phyloP scores from a whole-genome alignment of 2,329 filamentous ascomycete genomes.

The Hortaea werneckii region DNA sequence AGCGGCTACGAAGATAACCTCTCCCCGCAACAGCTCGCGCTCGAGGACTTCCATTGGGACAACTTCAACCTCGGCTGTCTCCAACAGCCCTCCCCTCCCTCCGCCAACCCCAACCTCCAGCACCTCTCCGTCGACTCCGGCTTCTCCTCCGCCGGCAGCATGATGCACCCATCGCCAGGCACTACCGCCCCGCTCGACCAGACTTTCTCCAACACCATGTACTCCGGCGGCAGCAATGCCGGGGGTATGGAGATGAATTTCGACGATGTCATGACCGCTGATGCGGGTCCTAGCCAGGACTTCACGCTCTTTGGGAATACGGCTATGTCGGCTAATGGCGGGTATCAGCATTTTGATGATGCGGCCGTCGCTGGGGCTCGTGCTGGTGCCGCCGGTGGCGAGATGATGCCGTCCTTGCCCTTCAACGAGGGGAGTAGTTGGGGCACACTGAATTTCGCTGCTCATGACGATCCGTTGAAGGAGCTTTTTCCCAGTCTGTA shows the following conservation, averaged over 20 bases:
- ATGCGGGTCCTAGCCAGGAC: slow-evolving; percentile 37
- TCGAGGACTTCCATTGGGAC: too few relatives aligned
- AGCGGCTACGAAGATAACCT: slow-evolving; percentile 32
- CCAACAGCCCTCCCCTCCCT: slow-evolving; percentile 17
- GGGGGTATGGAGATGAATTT: slow-evolving; percentile 36
- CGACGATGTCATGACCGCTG: slow-evolving; percentile 58
- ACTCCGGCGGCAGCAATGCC: background rate
- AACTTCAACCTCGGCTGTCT: slow-evolving; percentile 44
- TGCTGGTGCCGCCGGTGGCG: slow-evolving; percentile 4
- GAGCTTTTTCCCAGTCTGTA: slow-evolving; percentile 20
- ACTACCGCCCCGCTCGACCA: slow-evolving; percentile 54
- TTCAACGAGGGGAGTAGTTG: slow-evolving; percentile 17
- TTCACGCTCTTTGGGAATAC: slow-evolving; percentile 49
- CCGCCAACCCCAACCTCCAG: slow-evolving; percentile 7
- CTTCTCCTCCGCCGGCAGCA: slow-evolving; percentile 13
- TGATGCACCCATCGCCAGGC: slow-evolving; percentile 54
- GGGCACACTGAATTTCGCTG: slow-evolving; percentile 19
- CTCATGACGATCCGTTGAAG: slow-evolving; percentile 18
- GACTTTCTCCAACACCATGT: slow-evolving; percentile 33
- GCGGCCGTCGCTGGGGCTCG: too few relatives aligned
- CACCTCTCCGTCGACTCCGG: slow-evolving; percentile 7
- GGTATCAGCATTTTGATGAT: background rate
- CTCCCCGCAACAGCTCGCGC: slow-evolving; percentile 36
- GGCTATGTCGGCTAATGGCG: background rate
- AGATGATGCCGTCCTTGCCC: slow-evolving; percentile 22